Percentiles rank a stretch among this genome's conserved stretches.
phyloP scores from a whole-genome alignment of 2,329 filamentous ascomycete species.

The Epicoccum sorghinum region DNA sequence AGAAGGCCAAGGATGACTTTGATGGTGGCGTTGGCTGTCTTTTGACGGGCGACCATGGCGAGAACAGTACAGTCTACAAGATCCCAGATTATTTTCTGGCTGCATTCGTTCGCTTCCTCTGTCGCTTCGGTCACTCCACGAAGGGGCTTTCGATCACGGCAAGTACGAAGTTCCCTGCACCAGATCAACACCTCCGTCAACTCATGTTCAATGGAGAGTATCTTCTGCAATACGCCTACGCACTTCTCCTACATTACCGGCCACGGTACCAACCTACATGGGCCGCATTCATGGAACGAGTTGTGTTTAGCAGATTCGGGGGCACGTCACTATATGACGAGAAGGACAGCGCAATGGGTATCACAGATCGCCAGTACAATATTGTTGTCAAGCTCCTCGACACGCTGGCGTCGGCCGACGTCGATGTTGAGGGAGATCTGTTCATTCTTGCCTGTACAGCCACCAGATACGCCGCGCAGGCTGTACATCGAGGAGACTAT shows the following conservation, averaged over 20 bases:
- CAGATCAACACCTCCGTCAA: conserved; percentile 23
- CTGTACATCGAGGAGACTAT: conserved; percentile 18
- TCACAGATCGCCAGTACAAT: conserved; percentile 27
- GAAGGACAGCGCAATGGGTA: conserved; percentile 10
- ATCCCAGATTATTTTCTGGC: conserved; percentile 35
- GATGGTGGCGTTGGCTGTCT: conserved; percentile 31
- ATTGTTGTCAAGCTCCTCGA: conserved; percentile 33
- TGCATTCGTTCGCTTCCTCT: conserved; percentile 41
- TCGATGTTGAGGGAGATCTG: conserved; percentile 43
- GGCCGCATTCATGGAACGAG: conserved; percentile 35
- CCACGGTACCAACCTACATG: conserved; percentile 39
- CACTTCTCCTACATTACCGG: conserved; percentile 30
- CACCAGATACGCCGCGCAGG: conserved; percentile 37
- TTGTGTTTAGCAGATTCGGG: conserved; percentile 21
- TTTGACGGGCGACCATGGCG: conserved; percentile 24
- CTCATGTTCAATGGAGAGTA: conserved; percentile 32
- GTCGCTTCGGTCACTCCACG: conserved; percentile 35
- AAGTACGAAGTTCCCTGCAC: conserved; percentile 11
- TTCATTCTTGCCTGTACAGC: conserved; percentile 44
- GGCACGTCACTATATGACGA: background rate
- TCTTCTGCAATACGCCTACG: conserved; percentile 38
- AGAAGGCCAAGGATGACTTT: conserved; percentile 22
- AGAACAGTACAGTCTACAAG: conserved; percentile 5
- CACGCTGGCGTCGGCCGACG: conserved; percentile 32
- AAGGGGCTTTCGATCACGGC: conserved; percentile 10